phyloP scores from a whole-genome alignment of 2,329 filamentous ascomycete species.

The Westerdykella ornata region DNA sequence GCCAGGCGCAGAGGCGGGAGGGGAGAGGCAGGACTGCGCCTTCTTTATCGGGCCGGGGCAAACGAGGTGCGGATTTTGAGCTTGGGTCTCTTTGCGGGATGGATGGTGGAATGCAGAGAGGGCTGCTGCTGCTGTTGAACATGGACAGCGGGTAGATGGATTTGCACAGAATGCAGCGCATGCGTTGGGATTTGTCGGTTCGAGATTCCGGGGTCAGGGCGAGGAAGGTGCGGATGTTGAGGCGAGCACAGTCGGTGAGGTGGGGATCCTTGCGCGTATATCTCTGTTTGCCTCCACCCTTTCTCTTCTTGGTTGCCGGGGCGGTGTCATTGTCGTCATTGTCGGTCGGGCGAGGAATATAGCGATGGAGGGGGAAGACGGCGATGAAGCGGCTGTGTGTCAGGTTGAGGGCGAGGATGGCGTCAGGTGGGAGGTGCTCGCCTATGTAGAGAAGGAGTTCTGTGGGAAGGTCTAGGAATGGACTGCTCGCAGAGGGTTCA shows the following conservation, averaged over 20 bases:
- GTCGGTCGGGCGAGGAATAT: too few species aligned
- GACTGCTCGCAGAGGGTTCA: neutral
- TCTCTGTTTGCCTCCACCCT: too few species aligned
- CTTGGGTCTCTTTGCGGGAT: slow-evolving; percentile 4
- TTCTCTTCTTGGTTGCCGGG: slow-evolving; percentile 11
- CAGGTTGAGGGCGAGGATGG: slow-evolving; percentile 36
- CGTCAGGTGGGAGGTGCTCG: slow-evolving; percentile 33
- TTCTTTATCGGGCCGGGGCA: too few species aligned
- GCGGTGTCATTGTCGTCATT: neutral
- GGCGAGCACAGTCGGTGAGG: slow-evolving; percentile 22
- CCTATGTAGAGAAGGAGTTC: slow-evolving; percentile 39
- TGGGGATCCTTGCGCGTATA: neutral
- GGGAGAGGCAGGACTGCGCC: slow-evolving; percentile 22
- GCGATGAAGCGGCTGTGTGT: slow-evolving; percentile 27
- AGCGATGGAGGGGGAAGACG: slow-evolving; percentile 15
- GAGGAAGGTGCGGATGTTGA: slow-evolving; percentile 26
- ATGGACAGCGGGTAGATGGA: slow-evolving; percentile 19
- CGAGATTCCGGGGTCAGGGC: slow-evolving; percentile 6
- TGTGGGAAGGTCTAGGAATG: slow-evolving; percentile 30
- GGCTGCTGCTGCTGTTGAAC: slow-evolving; percentile 29
- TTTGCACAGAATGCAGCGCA: slow-evolving; percentile 30
- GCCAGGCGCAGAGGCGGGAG: slow-evolving; percentile 28
- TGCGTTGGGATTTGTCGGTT: slow-evolving; percentile 4
- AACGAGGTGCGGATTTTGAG: slow-evolving; percentile 2
- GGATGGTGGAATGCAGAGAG: slow-evolving; percentile 16